Evolutionary conservation across 768 basidiomycete species (phyloP), one percentile per base, ranked within the genome.

Genomic region (Lactifluus piperatus): DNA sequence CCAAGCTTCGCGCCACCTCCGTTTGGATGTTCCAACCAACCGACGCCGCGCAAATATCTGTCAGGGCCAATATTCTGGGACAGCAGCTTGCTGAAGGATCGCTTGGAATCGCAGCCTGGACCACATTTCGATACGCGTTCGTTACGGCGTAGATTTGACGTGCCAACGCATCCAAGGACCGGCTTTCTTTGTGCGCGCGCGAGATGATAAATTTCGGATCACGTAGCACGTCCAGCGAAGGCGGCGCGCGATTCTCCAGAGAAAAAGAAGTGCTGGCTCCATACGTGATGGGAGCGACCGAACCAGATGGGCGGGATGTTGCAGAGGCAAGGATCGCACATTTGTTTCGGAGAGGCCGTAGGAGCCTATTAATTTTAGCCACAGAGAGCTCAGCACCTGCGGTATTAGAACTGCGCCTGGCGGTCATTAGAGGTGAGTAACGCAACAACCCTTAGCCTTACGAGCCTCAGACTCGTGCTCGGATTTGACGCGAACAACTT

Each of bases 41-140:
- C 16, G 77, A 65, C 4, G 70, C 71, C 4, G 78, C 71, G 54
- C 82, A 83, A 58, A 82, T 69, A 30, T 72, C 72, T 36, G 77
- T 74, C 44, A 83, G 70, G 53, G 74, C 70, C 24, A 72, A 71
- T 14, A 75, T 65, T 34, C 41, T 50, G 56, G 55, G 46, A 37
- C 26, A 47, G 20, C 26, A 47, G 20, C 16, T n/a, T 7, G 9
- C 37, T 14, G 24, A 39, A 26, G n/a, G 39, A 10, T 59, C 51
- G 3, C 10, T 14, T 43, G 68, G 22, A 66, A 69, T 10, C 24
- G 74, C 73, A 30, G 74, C 77, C 36, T 76, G 64, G 3, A 79
- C 71, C 45, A 84, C 67, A 56, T 81, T 80, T 50, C 72, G 74
- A 69, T 82, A 85, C 52, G 77, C 76, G 60, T 80, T 79, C n/a